These are phyloP conservation scores for Dillenia suffruticosa DNA, from an alignment of 164 flowering plant genomes.

Conservation along the genomic window DNA sequence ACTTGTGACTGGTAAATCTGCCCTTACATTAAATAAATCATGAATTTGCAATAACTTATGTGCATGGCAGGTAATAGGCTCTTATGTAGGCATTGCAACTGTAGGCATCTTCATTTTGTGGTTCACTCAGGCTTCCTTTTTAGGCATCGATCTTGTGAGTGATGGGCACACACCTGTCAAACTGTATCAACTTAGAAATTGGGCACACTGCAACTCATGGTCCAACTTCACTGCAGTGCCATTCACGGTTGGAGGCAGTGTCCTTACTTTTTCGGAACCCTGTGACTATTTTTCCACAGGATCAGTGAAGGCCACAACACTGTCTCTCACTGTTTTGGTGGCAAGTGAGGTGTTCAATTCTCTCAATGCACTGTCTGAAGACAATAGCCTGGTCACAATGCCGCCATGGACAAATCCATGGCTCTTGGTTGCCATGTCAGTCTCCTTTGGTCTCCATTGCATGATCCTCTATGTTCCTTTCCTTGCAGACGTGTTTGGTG, in stretches of 20 bases:
- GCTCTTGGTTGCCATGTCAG: conserved; percentile 83
- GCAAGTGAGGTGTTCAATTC: conserved; percentile 94
- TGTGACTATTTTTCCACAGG: conserved; percentile 84
- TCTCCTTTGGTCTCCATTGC: conserved; percentile 77
- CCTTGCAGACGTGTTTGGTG: conserved; percentile 70
- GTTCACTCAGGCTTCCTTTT: conserved; percentile 76
- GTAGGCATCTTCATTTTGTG: conserved; percentile 83
- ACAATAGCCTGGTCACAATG: conserved; percentile 73
- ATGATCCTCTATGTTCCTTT: conserved; percentile 77
- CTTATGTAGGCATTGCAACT: conserved; percentile 85
- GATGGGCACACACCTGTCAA: conserved; percentile 83
- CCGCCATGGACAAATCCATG: conserved; percentile 95
- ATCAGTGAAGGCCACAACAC: conserved; percentile 83
- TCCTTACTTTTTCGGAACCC: conserved; percentile 58
- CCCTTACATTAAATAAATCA: neutral
- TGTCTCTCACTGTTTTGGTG: conserved; percentile 84
- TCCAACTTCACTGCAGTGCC: conserved; percentile 63
- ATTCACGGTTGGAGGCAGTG: conserved; percentile 43
- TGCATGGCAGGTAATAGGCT: conserved; percentile 72
- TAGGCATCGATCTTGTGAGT: conserved; percentile 64
- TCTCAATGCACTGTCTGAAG: conserved; percentile 87
- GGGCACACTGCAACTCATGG: conserved; percentile 82
- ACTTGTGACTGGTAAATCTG: neutral
- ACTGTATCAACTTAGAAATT: conserved; percentile 70
- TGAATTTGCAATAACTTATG: neutral